Evolutionary conservation across 495 filamentous ascomycete genomes (phyloP), one percentile per base, ranked within the genome.

Genomic region (Neurospora sp.): DNA sequence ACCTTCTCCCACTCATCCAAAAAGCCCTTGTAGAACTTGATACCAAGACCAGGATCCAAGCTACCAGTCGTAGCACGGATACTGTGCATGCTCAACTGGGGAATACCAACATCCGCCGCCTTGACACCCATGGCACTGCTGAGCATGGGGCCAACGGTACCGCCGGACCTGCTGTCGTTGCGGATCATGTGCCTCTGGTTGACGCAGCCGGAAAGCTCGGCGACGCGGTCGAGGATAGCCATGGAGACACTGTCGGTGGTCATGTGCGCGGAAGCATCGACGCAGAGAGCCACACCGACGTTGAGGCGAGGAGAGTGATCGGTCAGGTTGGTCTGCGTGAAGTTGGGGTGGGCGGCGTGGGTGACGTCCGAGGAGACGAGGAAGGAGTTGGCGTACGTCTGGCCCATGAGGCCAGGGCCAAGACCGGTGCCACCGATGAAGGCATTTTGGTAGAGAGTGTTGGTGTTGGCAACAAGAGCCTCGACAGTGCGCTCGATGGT

Each of bases 271-370:
- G 96, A 97, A 40, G 89, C 88, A 80, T 98, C 96, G n/a, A 90
- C 89, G 42, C 90, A 91, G 35, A 99, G 85, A n/a, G 89, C 88
- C 9, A 96, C 86, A 40, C 96, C 96, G 65, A 93, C 88, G 82
- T 98, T 99, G n/a, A 99, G 86, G 3, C 92, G 89, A 7, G 96
- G 94, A 1, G 91, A 84, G 83, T 98, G 96, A 76, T 92, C 91
- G 70, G 91, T 85, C 4, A 97, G 91, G 83, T 98, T 98, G 35
- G 87, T 87, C 72, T 83, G 82, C 1, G 91, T 82, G 86, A 94
- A 97, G 84, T 98, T 99, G 73, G 96, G 96, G 85, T 99, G 94
- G 3, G 94, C 92, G 69, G 96, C 94, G 82, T 99, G 96, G 10
- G 89, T 94, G 72, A 99, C 96, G 79, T 99, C 96, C 5, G 93